phyloP scores from a whole-genome alignment of 495 filamentous ascomycete species.

The Podospora tetraspora region DNA sequence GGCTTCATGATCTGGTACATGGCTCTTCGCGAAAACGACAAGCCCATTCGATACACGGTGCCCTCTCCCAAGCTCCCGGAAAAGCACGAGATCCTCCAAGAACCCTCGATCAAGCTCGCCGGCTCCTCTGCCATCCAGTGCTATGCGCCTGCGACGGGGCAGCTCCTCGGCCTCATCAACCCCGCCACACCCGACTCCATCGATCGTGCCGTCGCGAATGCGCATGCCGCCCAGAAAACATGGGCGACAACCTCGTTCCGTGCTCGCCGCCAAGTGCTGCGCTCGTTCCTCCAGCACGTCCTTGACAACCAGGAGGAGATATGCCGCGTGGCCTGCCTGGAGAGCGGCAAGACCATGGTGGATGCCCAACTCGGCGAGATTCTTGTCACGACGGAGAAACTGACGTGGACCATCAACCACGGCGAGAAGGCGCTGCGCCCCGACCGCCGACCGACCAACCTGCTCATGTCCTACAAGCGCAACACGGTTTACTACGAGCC shows the following conservation, averaged over 20 bases:
- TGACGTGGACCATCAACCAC: slow-evolving; percentile 89
- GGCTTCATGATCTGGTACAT: slow-evolving; percentile 28
- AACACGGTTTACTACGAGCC: slow-evolving; percentile 90
- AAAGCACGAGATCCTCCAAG: slow-evolving; percentile 57
- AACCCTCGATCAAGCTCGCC: slow-evolving; percentile 51
- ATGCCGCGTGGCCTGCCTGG: slow-evolving; percentile 77
- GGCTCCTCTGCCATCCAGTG: slow-evolving; percentile 66
- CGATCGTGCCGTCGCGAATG: slow-evolving; percentile 69
- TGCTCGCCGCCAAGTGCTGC: slow-evolving; percentile 72
- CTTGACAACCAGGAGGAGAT: slow-evolving; percentile 89
- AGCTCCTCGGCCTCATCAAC: slow-evolving; percentile 72
- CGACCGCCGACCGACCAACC: slow-evolving; percentile 68
- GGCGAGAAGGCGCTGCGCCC: slow-evolving; percentile 77
- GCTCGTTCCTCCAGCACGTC: slow-evolving; percentile 73
- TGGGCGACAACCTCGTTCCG: slow-evolving; percentile 78
- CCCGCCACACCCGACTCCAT: slow-evolving; percentile 74
- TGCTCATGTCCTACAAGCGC: slow-evolving; percentile 93
- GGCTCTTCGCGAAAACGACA: slow-evolving; percentile 23
- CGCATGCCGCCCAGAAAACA: slow-evolving; percentile 66
- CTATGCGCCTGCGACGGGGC: slow-evolving; percentile 86
- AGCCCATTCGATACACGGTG: slow-evolving; percentile 37
- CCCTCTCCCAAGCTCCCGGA: slow-evolving; percentile 36
- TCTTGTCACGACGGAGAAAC: slow-evolving; percentile 85
- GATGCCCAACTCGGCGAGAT: slow-evolving; percentile 93
- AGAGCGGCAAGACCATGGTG: slow-evolving; percentile 95